Base-by-base conservation (phyloP, 2,329 filamentous ascomycete genomes). In the Dendryphion nanum region DNA sequence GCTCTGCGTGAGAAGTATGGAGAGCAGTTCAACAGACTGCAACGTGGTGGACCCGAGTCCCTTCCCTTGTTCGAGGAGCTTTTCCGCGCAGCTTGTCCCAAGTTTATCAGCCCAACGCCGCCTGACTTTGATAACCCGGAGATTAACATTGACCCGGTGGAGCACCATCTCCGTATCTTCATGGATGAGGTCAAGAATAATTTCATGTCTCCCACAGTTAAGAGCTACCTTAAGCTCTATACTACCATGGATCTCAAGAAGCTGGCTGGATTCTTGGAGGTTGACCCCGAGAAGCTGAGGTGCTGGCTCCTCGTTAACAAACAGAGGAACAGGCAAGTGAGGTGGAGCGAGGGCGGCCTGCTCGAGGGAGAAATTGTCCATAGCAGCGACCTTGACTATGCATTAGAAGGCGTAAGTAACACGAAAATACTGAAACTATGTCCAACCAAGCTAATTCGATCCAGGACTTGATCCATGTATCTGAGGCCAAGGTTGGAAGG, bases 111-210 rank as follows among this genome's bases (percentile, higher is more conserved):
- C 47, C 93, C 93, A 35, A 93, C 93, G 14, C 89, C 90, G 41
- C 93, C 93, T 37, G 90, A 98, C 74, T 98, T 98, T 69, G 93
- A 97, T 66, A 91, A 94, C 79, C 89, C 93, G 48, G 83, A 90
- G 70, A 73, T 90, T 72, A 98, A 98, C 77, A 78, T 97, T 59
- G 93, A 98, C 74, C 93, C 93, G 30, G 82, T 96, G 52, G 91
- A 98, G 75, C 93, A 98, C 77, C 91, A 98, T 73, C 82, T 95
- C 50, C 78, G 86, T 59, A 86, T 98, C 73, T 98, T 98, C 78
- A 97, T 98, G 91, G 90, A 96, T 57, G 93, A 98, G 76, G 91
- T 98, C 70, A 95, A 95, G 82, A 96, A 89, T 73, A 97, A 95
- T 73, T 93, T 98, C 81, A 95, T 83, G 83, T 91, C 88, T 68